phyloP scores from a whole-genome alignment of 345 rosid genomes.

The Sonneratia alba region DNA sequence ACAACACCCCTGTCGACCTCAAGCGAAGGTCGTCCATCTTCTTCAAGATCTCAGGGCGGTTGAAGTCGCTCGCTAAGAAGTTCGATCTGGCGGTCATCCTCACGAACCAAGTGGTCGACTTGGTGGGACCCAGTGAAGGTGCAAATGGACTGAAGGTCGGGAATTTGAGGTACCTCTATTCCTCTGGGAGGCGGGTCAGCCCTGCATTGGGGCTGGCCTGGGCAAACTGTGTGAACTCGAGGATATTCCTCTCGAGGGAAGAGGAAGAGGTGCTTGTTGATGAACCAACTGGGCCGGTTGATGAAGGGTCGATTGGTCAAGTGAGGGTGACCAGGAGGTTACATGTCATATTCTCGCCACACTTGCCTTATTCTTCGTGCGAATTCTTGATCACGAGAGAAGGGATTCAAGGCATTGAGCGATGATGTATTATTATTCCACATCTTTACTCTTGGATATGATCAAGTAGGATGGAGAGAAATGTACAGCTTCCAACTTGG shows the following conservation, averaged over 20 bases:
- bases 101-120: constrained; percentile 87
- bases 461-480: too few relatives aligned
- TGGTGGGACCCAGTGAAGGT: constrained; percentile 44
- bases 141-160: constrained; percentile 55
- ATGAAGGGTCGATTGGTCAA: not conserved
- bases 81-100: constrained; percentile 60
- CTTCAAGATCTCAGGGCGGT: constrained; percentile 57
- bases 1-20: constrained; percentile 58
- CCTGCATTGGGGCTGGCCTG: constrained; percentile 76
- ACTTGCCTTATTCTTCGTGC: too few relatives aligned
- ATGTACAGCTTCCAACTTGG: too few relatives aligned
- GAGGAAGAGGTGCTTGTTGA: constrained; percentile 21
- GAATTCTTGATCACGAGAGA: too few relatives aligned
- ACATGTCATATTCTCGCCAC: too few relatives aligned
- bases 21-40: constrained; percentile 62
- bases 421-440: too few relatives aligned
- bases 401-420: too few relatives aligned
- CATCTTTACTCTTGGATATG: too few relatives aligned
- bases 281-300: constrained; percentile 12
- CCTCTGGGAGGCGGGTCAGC: constrained; percentile 65
- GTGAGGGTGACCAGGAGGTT: constrained; percentile 22
- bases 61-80: constrained; percentile 57
- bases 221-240: constrained; percentile 79
- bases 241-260: constrained; percentile 52
- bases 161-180: constrained; percentile 45